Percentiles rank a stretch among this genome's conserved stretches.
Evolutionary conservation across 164 flowering plant species (phyloP).

Genomic region (Houttuynia cordata): DNA sequence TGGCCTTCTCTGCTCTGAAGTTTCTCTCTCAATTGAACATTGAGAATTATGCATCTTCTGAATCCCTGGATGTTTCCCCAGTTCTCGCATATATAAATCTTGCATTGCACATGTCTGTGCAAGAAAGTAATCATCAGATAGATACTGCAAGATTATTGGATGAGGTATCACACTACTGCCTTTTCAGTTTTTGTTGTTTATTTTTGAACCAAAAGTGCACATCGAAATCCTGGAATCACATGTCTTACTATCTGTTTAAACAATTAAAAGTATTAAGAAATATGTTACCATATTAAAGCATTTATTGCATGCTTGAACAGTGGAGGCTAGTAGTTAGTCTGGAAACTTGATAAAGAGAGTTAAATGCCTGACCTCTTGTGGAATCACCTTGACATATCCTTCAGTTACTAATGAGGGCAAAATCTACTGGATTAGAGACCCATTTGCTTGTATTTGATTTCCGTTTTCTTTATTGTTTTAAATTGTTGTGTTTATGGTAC

Average conservation of each 20-base stretch:
- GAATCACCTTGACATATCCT: not conserved
- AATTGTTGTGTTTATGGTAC: too few relatives aligned
- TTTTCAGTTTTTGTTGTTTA: too few relatives aligned
- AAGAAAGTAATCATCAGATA: slow-evolving; percentile 9
- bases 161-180: slow-evolving; percentile 22
- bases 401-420: too few relatives aligned
- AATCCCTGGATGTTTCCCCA: slow-evolving; percentile 40
- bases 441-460: not conserved
- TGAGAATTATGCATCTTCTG: slow-evolving; percentile 32
- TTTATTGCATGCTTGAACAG: not conserved
- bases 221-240: not conserved
- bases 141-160: slow-evolving; percentile 16
- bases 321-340: not conserved
- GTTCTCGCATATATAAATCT: slow-evolving; percentile 60
- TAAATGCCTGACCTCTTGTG: not conserved
- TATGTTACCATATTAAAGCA: not conserved
- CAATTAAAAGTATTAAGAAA: not conserved
- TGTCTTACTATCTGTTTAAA: not conserved
- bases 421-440: too few relatives aligned
- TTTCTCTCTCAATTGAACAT: slow-evolving; percentile 60
- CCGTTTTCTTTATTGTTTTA: not conserved
- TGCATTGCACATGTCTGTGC: slow-evolving; percentile 48
- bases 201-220: not conserved
- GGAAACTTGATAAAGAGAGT: too few relatives aligned
- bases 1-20: slow-evolving; percentile 41